Conservation (phyloP, 139 green algal genomes). For the Astrephomene gubernaculifera region DNA sequence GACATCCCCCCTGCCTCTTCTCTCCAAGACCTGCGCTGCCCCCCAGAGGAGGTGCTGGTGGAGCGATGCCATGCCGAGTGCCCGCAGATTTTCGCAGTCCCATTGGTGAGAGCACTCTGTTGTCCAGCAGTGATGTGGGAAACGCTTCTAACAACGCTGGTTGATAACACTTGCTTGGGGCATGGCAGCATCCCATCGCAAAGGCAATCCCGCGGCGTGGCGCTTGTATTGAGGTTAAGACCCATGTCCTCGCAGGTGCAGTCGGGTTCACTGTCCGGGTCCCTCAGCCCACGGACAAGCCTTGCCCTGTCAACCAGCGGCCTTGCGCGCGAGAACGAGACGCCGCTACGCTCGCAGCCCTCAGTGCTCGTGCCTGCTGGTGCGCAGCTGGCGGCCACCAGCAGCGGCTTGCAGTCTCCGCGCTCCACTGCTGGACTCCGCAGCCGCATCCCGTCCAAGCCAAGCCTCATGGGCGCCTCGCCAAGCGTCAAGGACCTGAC, state of each 20-base stretch:
- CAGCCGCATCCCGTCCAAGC: conserved; percentile 44
- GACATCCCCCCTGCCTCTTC: conserved; percentile 3
- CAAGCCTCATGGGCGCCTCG: conserved; percentile 1
- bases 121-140: too few relatives aligned
- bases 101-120: not conserved
- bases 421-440: conserved; percentile 12
- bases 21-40: conserved; percentile 58
- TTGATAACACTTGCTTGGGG: too few relatives aligned
- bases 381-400: not conserved
- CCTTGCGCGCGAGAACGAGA: not conserved
- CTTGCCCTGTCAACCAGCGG: not conserved
- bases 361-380: not conserved
- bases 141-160: too few relatives aligned
- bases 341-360: not conserved
- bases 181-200: too few relatives aligned
- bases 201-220: too few relatives aligned
- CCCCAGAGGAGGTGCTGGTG: conserved; percentile 55
- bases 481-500: conserved; percentile 29
- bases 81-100: conserved; percentile 44
- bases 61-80: conserved; percentile 52
- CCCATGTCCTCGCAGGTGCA: not conserved
- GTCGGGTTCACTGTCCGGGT: too few relatives aligned
- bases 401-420: not conserved
- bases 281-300: not conserved
- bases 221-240: too few relatives aligned